Base-by-base conservation (phyloP, 139 green algal genomes). In the Microglena sp. region DNA sequence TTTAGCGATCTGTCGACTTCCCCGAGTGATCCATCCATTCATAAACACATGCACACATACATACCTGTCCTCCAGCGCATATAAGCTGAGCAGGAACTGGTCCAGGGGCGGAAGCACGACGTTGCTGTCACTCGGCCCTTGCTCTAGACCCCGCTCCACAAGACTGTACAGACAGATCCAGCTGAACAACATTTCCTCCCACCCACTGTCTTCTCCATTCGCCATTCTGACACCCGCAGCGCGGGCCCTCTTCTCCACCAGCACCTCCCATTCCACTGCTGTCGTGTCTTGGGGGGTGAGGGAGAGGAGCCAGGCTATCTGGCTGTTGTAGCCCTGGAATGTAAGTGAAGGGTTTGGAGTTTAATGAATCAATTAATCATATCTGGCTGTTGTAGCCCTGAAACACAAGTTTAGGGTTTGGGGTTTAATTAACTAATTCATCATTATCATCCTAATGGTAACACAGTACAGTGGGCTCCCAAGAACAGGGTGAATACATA, bases 151-250 rank as follows among this genome's bases (percentile, higher is more conserved):
- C 26, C 36, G 3, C 33, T n/a, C 36, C 22, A 30, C 50, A 31
- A 11, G 22, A 40, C 36, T 33, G 55, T 81, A 70, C 62, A 84
- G 54, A 5, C 71, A 68, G 5, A 66, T 64, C 80, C 80, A 86
- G 40, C 54, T 74, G 66, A 69, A 71, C 35, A 82, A 29, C 65
- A 78, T 60, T 62, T 86, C 80, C 62, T 82, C 79, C 76, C 76
- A 83, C 7, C 31, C 18, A 5, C 27, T 35, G 55, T 7, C 46
- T 31, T 7, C 46, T n/a, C 11, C 46, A 5, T 58, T 5, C 15
- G 22, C 7, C 46, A 58, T 5, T 32, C 22, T 28, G 5, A 7
- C 46, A 11, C 22, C 46, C 11, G 46, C 46, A 21, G 15, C 29
- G 6, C 30, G 32, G 2, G 29, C 56, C 29, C 31, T 32, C 56